Evolutionary conservation across 192 early-diverging fungal genomes (phyloP).

Genomic region (Lobosporangium transversale): DNA sequence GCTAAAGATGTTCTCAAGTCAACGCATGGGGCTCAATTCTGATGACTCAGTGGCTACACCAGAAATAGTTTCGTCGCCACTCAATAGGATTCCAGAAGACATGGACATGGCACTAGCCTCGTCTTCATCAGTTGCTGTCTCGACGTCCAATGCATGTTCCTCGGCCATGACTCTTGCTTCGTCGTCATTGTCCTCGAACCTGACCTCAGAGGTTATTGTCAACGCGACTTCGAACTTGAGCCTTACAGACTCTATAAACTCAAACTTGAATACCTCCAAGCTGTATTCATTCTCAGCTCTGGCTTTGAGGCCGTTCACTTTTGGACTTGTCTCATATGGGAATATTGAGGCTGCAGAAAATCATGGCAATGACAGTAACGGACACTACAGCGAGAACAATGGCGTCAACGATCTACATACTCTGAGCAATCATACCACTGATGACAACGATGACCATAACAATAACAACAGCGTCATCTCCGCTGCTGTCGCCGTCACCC

Average conservation of each 20-base stretch:
- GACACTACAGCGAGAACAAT: not conserved
- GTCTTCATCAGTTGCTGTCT: not conserved
- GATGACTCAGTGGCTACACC: not conserved
- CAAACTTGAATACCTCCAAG: too few species aligned
- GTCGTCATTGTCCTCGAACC: not conserved
- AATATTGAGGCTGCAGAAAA: too few species aligned
- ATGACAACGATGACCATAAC: not conserved
- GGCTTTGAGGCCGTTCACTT: not conserved
- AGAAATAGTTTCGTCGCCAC: not conserved
- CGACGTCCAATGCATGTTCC: not conserved
- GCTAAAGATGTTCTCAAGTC: conserved; percentile 12
- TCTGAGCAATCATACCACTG: not conserved
- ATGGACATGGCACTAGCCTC: conserved; percentile 2
- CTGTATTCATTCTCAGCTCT: too few species aligned
- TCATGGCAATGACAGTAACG: not conserved
- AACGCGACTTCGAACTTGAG: too few species aligned
- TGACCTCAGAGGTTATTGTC: too few species aligned
- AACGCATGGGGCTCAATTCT: conserved; percentile 5
- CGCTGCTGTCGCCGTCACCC: not conserved
- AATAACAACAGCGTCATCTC: not conserved
- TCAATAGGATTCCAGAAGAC: not conserved
- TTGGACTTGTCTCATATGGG: not conserved
- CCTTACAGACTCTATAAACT: too few species aligned
- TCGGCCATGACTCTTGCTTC: not conserved
- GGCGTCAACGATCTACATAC: too few species aligned